phyloP scores from a whole-genome alignment of 2,329 filamentous ascomycete species.

The Claviceps sp. region DNA sequence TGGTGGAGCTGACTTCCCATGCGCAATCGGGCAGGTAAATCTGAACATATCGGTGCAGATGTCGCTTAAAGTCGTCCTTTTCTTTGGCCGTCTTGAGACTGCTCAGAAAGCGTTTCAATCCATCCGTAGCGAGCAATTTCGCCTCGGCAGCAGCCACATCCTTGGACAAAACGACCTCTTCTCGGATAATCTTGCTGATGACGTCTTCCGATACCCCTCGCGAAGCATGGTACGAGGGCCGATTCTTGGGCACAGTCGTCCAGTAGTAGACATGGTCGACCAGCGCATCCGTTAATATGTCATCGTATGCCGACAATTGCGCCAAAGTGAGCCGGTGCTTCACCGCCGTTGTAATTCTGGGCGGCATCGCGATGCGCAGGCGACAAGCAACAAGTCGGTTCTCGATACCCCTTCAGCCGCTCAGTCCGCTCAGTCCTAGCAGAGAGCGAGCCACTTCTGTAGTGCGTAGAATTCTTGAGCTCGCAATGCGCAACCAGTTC shows the following conservation, averaged over 20 bases:
- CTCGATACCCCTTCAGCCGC: not conserved
- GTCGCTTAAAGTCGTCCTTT: constrained; percentile 72
- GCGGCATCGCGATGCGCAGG: constrained; percentile 18
- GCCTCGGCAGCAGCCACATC: constrained; percentile 58
- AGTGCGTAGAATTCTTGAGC: not conserved
- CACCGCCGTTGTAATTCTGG: constrained; percentile 21
- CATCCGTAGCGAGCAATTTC: constrained; percentile 57
- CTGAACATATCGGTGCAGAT: constrained; percentile 80
- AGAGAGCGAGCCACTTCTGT: not conserved
- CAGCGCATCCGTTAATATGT: constrained; percentile 86
- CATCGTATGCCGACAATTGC: constrained; percentile 86
- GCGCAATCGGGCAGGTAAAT: constrained; percentile 91
- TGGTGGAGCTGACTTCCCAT: constrained; percentile 83
- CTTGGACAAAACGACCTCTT: constrained; percentile 60
- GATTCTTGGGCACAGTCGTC: constrained; percentile 92
- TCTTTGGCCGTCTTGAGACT: constrained; percentile 62
- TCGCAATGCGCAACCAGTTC: not conserved
- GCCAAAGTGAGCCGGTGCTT: constrained; percentile 69
- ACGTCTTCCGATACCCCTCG: constrained; percentile 60
- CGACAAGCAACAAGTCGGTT: not conserved
- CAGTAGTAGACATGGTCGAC: constrained; percentile 95
- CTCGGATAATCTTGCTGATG: constrained; percentile 46
- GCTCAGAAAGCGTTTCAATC: constrained; percentile 57
- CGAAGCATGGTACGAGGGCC: constrained; percentile 70
- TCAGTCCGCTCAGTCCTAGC: not conserved